Conservation (phyloP, 306 rosid genomes). For the Fragaria vesca region DNA sequence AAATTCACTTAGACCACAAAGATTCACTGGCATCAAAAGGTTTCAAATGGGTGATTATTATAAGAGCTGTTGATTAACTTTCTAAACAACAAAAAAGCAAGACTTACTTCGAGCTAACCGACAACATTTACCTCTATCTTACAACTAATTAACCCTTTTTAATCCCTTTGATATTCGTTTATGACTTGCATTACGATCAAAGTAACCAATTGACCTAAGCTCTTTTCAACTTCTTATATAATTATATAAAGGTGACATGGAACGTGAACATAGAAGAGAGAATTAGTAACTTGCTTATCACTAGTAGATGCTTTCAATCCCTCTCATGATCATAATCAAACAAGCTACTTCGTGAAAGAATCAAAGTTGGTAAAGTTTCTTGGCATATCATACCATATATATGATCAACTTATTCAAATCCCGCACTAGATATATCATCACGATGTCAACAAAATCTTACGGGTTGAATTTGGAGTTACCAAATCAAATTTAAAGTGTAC, state of each 20-base stretch:
- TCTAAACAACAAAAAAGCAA: slow-evolving; percentile 30
- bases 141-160: not conserved
- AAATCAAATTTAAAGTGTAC: not conserved
- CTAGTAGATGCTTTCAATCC: not conserved
- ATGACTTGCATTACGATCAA: slow-evolving; percentile 12
- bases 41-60: slow-evolving; percentile 47
- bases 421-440: not conserved
- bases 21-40: slow-evolving; percentile 34
- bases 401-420: not conserved
- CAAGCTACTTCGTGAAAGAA: slow-evolving; percentile 10
- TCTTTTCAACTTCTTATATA: not conserved
- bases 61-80: slow-evolving; percentile 26
- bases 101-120: slow-evolving; percentile 17
- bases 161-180: not conserved
- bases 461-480: not conserved
- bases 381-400: slow-evolving; percentile 1
- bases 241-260: not conserved
- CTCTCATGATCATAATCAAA: not conserved
- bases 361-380: slow-evolving; percentile 5
- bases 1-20: slow-evolving; percentile 33
- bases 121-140: slow-evolving; percentile 21
- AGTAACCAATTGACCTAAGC: not conserved
- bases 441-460: not conserved
- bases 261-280: slow-evolving; percentile 5
- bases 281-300: not conserved